Conservation (phyloP, 2,329 filamentous ascomycete genomes). For the Apiospora rasikravindrae region DNA sequence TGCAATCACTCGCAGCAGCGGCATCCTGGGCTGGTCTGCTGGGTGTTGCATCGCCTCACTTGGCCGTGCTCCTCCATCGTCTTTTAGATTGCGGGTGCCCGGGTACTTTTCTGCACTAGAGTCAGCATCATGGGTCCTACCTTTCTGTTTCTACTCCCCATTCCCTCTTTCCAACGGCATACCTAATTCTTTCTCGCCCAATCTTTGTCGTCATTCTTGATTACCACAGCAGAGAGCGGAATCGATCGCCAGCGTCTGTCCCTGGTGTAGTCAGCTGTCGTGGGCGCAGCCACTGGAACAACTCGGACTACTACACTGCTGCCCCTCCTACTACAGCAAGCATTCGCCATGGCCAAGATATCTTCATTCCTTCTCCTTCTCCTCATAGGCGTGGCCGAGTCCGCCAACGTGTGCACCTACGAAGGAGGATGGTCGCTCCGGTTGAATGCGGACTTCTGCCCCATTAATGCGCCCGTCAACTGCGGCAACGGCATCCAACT, state of each 20-base stretch:
- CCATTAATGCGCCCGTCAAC: background rate
- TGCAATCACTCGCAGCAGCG: background rate
- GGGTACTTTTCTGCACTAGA: background rate
- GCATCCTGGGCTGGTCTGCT: background rate
- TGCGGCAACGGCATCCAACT: background rate
- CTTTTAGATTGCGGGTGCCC: background rate
- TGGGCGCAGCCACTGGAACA: background rate
- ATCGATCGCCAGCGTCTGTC: background rate
- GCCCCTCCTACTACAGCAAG: background rate
- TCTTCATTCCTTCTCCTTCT: background rate
- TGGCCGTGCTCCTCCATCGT: background rate
- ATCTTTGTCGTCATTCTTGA: background rate
- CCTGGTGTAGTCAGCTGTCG: background rate
- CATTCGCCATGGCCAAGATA: background rate
- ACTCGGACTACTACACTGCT: background rate
- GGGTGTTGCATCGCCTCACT: background rate
- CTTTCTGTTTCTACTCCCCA: background rate
- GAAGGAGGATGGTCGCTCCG: conserved; percentile 11
- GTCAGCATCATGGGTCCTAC: background rate
- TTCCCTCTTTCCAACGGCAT: background rate
- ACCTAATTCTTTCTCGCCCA: background rate
- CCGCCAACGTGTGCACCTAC: background rate
- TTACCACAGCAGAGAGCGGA: background rate
- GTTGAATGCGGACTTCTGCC: background rate
- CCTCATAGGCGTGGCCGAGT: background rate